Evolutionary conservation across 1,284 basidiomycete genomes (phyloP).

Genomic region (Pascua guehoae): DNA sequence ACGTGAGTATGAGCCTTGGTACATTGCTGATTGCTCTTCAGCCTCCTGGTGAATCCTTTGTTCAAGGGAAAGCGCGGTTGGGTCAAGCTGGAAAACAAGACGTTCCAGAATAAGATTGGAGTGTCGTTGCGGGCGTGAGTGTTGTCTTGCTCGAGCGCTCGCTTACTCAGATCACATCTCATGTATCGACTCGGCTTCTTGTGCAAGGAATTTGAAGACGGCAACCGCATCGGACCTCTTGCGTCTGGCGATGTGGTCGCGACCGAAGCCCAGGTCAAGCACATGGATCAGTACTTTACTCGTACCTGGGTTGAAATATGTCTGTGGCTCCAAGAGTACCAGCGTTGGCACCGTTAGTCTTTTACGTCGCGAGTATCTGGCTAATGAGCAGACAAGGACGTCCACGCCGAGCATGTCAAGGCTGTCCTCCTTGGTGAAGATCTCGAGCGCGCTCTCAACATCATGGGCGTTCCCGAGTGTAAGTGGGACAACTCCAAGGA

Average conservation of each 20-base stretch:
- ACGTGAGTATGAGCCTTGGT: slow-evolving; percentile 25
- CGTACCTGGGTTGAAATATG: slow-evolving; percentile 41
- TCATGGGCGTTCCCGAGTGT: slow-evolving; percentile 7
- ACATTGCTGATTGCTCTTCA: slow-evolving; percentile 1
- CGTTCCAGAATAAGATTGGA: slow-evolving; percentile 32
- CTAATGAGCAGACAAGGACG: background rate
- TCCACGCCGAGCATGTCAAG: background rate
- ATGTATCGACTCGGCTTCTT: slow-evolving; percentile 39
- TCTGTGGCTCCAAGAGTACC: slow-evolving; percentile 22
- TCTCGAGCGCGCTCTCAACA: slow-evolving; percentile 11
- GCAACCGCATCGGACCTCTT: slow-evolving; percentile 37
- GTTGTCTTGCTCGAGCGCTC: background rate
- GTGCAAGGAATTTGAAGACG: slow-evolving; percentile 32
- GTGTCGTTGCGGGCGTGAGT: slow-evolving; percentile 27
- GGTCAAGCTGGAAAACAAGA: slow-evolving; percentile 35
- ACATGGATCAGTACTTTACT: slow-evolving; percentile 42
- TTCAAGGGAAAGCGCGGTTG: slow-evolving; percentile 41
- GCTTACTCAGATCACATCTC: slow-evolving; percentile 25
- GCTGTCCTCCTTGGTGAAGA: slow-evolving; percentile 9
- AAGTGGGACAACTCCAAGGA: background rate
- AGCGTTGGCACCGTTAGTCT: slow-evolving; percentile 20
- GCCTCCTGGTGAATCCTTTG: slow-evolving; percentile 37
- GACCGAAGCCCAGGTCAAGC: slow-evolving; percentile 20
- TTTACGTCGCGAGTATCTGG: background rate
- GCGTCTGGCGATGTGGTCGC: slow-evolving; percentile 16